Evolutionary conservation across 176 grass and related monocot genomes (phyloP).

Genomic region (Raddia distichophylla): DNA sequence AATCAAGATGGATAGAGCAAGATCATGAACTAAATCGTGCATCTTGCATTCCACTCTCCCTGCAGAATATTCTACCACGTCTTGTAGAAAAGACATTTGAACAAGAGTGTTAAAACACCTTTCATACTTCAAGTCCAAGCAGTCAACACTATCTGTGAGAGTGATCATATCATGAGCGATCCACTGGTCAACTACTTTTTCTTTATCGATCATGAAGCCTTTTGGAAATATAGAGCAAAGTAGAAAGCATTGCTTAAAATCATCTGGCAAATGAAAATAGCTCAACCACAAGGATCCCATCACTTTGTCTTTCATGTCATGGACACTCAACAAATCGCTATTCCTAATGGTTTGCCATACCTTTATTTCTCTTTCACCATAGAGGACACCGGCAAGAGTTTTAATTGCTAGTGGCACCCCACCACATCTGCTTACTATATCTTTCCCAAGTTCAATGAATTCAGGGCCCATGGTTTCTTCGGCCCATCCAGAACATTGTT

Average conservation of each 20-base stretch:
- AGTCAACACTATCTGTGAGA: background rate
- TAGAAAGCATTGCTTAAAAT: conserved; percentile 22
- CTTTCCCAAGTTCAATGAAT: conserved; percentile 19
- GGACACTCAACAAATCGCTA: background rate
- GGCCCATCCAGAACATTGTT: background rate
- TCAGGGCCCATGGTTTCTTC: background rate
- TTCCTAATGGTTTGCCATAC: background rate
- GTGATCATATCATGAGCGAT: conserved; percentile 19
- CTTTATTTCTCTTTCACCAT: background rate
- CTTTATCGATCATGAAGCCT: background rate
- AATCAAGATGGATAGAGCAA: background rate
- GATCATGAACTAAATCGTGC: conserved; percentile 34
- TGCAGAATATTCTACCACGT: rapidly evolving
- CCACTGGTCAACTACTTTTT: conserved; percentile 34
- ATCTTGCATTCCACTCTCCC: background rate
- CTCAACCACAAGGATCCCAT: conserved; percentile 8
- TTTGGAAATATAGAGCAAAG: conserved; percentile 8
- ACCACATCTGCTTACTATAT: conserved; percentile 32
- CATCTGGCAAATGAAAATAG: conserved; percentile 9
- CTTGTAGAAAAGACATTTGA: conserved; percentile 28
- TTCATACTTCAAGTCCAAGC: background rate
- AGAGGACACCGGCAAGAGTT: background rate
- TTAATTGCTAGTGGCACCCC: conserved; percentile 32
- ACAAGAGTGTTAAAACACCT: background rate
- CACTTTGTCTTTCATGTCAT: background rate